These are phyloP conservation scores for Picea mariana DNA, from an alignment of 83 land plant genomes.

Conservation along the genomic window DNA sequence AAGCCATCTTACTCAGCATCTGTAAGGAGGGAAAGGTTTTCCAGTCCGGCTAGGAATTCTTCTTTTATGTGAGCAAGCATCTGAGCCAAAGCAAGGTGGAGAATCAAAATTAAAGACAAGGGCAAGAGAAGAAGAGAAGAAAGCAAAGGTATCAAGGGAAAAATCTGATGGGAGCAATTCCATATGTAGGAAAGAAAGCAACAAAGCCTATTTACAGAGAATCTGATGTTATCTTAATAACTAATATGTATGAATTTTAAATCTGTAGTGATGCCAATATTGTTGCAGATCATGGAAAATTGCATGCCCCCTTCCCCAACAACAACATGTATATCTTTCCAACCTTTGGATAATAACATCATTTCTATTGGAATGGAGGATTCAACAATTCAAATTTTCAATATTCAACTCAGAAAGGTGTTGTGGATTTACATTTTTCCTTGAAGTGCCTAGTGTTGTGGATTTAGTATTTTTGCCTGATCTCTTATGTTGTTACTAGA, in stretches of 20 bases:
- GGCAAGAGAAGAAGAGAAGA: too few species aligned
- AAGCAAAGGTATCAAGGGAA: too few species aligned
- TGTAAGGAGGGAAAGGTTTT: too few species aligned
- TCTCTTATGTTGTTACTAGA: not conserved
- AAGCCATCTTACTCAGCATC: too few species aligned
- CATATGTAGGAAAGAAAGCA: too few species aligned
- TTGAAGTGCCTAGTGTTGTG: too few species aligned
- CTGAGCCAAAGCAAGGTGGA: too few species aligned
- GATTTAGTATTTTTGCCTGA: not conserved
- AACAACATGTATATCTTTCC: conserved; percentile 82
- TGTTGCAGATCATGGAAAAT: conserved; percentile 60
- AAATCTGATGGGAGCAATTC: too few species aligned
- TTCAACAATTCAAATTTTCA: conserved; percentile 75
- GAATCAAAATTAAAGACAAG: too few species aligned
- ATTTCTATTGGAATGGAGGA: conserved; percentile 91
- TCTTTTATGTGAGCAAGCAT: too few species aligned
- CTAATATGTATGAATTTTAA: not conserved
- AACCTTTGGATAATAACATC: conserved; percentile 80
- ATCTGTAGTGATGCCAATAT: not conserved
- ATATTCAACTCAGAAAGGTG: conserved; percentile 77
- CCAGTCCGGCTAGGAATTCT: too few species aligned
- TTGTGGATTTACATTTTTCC: not conserved
- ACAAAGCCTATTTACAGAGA: too few species aligned
- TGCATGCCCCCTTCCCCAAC: conserved; percentile 83
- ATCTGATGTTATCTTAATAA: not conserved